Percentiles rank a stretch among this genome's conserved stretches.
phyloP scores from a whole-genome alignment of 164 flowering plant genomes.

The Warburgia ugandensis region DNA sequence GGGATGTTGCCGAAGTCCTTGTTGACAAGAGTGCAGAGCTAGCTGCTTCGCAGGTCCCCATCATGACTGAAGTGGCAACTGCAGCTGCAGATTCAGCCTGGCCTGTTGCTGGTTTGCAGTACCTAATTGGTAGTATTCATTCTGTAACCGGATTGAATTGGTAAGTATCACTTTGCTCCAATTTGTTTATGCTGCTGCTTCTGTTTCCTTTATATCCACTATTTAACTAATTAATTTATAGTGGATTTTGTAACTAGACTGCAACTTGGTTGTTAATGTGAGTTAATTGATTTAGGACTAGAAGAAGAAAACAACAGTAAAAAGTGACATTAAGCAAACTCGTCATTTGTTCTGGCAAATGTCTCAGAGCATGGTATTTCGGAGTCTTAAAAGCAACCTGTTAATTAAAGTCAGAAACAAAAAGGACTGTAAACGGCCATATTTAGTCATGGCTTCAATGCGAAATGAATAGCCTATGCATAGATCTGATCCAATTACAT shows the following conservation, averaged over 20 bases:
- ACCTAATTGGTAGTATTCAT: slow-evolving; percentile 70
- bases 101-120: slow-evolving; percentile 74
- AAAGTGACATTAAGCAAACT: too few species aligned
- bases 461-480: too few species aligned
- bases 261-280: too few species aligned
- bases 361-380: too few species aligned
- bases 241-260: neutral
- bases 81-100: slow-evolving; percentile 79
- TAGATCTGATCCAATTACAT: too few species aligned
- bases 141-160: slow-evolving; percentile 61
- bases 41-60: slow-evolving; percentile 43
- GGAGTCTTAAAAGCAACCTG: too few species aligned
- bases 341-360: neutral
- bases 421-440: too few species aligned
- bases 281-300: too few species aligned
- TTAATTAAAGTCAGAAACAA: too few species aligned
- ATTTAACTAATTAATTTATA: neutral
- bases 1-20: slow-evolving; percentile 47
- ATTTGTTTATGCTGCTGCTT: neutral
- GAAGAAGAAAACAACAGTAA: too few species aligned
- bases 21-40: slow-evolving; percentile 37
- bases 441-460: too few species aligned
- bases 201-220: neutral
- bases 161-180: slow-evolving; percentile 25
- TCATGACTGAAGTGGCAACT: slow-evolving; percentile 66